phyloP scores from a whole-genome alignment of 2,329 filamentous ascomycete genomes.

The Beauveria sp. region DNA sequence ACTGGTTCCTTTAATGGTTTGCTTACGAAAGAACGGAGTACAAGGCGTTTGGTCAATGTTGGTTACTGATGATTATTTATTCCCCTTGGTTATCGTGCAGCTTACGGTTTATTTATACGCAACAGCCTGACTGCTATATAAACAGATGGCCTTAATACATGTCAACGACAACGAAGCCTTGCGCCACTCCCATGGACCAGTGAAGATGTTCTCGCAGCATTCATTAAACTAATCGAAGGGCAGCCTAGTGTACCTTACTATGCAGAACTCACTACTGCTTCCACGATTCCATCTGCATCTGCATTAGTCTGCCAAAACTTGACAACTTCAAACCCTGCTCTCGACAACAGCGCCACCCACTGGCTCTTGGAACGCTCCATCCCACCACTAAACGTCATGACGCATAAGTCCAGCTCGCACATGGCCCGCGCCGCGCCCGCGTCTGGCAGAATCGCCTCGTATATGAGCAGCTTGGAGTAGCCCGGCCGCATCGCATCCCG shows the following conservation, averaged over 20 bases:
- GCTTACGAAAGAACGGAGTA: background rate
- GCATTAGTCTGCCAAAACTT: background rate
- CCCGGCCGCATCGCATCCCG: slow-evolving; percentile 17
- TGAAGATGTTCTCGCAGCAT: background rate
- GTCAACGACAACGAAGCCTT: background rate
- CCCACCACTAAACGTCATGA: slow-evolving; percentile 16
- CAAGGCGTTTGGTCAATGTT: slow-evolving; percentile 1
- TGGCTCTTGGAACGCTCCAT: slow-evolving; percentile 15
- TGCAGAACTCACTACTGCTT: background rate
- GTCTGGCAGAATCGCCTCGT: slow-evolving; percentile 20
- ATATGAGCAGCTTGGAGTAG: slow-evolving; percentile 23
- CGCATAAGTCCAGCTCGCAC: slow-evolving; percentile 17
- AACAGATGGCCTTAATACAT: background rate
- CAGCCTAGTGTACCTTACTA: background rate
- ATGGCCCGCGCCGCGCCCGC: slow-evolving; percentile 9
- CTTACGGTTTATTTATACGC: background rate
- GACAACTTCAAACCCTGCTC: slow-evolving; percentile 13
- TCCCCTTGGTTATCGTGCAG: background rate
- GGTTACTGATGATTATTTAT: background rate
- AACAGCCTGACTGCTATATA: background rate
- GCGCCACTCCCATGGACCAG: background rate
- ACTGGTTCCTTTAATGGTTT: background rate
- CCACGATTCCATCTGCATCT: background rate
- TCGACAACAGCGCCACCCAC: slow-evolving; percentile 15
- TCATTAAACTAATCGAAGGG: no score